Conservation (phyloP, 73 alveolate species). For the Blepharisma japonicum region DNA sequence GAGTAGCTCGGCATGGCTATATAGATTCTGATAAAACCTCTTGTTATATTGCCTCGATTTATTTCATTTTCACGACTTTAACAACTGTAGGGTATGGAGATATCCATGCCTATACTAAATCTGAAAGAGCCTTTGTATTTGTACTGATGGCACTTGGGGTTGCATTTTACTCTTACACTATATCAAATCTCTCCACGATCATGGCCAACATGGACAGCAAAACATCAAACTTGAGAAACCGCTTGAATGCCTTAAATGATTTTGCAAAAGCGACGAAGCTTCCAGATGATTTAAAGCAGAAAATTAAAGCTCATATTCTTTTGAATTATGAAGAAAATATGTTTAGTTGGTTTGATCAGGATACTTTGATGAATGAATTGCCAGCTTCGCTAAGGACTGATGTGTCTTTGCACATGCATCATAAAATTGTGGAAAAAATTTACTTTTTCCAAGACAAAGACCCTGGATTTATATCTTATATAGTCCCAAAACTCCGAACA, state of each 20-base stretch:
- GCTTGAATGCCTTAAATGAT: conserved; percentile 28
- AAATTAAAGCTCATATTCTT: conserved; percentile 10
- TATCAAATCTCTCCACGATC: conserved; percentile 58
- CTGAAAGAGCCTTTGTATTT: neutral
- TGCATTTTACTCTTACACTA: conserved; percentile 69
- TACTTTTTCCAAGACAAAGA: conserved; percentile 34
- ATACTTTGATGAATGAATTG: conserved; percentile 30
- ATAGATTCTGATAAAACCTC: conserved; percentile 19
- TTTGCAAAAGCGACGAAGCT: conserved; percentile 35
- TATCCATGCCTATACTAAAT: conserved; percentile 25
- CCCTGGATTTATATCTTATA: conserved; percentile 23
- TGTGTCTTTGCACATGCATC: conserved; percentile 33
- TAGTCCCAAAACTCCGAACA: conserved; percentile 30
- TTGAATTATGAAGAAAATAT: conserved; percentile 24
- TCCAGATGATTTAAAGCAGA: conserved; percentile 23
- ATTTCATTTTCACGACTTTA: conserved; percentile 26
- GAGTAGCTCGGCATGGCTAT: conserved; percentile 35
- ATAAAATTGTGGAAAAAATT: conserved; percentile 12
- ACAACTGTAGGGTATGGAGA: conserved; percentile 43
- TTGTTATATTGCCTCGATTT: conserved; percentile 27
- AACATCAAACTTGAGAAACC: neutral
- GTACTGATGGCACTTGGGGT: conserved; percentile 27
- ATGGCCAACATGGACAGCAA: conserved; percentile 35
- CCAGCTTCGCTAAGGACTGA: conserved; percentile 32
- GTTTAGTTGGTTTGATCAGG: conserved; percentile 16